phyloP scores from a whole-genome alignment of 2,329 filamentous ascomycete species.

The Rugonectria rugulosa region DNA sequence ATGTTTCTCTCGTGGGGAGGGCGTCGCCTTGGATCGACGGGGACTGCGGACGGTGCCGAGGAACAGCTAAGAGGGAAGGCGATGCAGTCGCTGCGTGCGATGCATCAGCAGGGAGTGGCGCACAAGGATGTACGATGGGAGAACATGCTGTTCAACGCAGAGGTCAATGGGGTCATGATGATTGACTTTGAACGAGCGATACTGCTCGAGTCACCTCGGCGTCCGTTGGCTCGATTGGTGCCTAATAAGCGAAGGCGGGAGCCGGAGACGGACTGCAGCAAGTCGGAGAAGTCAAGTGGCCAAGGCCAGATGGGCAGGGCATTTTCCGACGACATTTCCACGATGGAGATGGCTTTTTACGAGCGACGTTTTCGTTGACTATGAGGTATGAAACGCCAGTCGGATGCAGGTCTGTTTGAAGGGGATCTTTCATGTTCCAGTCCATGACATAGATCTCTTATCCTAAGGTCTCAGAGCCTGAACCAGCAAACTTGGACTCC shows the following conservation, averaged over 20 bases:
- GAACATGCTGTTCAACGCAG: conserved; percentile 40
- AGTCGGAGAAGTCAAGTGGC: background rate
- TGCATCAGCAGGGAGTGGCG: conserved; percentile 39
- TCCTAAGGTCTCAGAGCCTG: too few species aligned
- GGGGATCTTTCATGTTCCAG: too few species aligned
- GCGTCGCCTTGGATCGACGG: conserved; percentile 1
- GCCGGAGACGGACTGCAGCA: background rate
- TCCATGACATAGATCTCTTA: too few species aligned
- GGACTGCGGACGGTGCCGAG: background rate
- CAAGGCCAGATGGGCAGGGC: background rate
- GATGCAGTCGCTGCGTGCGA: conserved; percentile 23
- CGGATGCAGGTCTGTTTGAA: too few species aligned
- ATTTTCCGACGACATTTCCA: background rate
- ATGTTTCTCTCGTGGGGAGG: conserved; percentile 47
- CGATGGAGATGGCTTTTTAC: too few species aligned
- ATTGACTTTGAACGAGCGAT: conserved; percentile 43
- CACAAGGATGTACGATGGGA: conserved; percentile 35
- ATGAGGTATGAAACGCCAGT: too few species aligned
- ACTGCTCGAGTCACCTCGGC: conserved; percentile 25
- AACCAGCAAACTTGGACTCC: too few species aligned
- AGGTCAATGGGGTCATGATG: conserved; percentile 38
- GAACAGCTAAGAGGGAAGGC: conserved; percentile 19
- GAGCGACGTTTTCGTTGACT: too few species aligned
- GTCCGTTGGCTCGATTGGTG: conserved; percentile 29
- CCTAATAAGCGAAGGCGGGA: conserved; percentile 33